These are phyloP conservation scores for Fusarium sterilihyphosum DNA, from an alignment of 2,329 filamentous ascomycete species.

Conservation along the genomic window DNA sequence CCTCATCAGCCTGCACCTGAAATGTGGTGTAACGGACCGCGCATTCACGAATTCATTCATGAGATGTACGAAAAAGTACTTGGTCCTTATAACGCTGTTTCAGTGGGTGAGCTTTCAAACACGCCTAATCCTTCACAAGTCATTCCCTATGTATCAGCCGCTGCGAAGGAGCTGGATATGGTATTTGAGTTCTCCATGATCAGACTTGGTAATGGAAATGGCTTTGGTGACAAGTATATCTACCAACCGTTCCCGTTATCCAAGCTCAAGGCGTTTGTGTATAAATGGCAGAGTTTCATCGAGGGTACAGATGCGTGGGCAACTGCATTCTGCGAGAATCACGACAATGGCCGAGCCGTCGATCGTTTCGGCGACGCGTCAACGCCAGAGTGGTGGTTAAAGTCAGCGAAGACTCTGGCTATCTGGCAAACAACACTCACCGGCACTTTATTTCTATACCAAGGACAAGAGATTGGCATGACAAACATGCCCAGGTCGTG, in stretches of 20 bases:
- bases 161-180: conserved; percentile 67
- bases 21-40: conserved; percentile 69
- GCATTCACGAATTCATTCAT: conserved; percentile 69
- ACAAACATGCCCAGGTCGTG: conserved; percentile 62
- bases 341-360: conserved; percentile 68
- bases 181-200: conserved; percentile 69
- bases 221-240: conserved; percentile 57
- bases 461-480: conserved; percentile 72
- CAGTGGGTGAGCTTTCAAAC: conserved; percentile 70
- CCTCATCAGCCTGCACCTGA: conserved; percentile 56
- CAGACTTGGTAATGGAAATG: conserved; percentile 62
- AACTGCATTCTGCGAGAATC: conserved; percentile 71
- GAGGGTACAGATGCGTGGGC: conserved; percentile 64
- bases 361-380: conserved; percentile 62
- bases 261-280: conserved; percentile 55
- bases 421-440: conserved; percentile 59
- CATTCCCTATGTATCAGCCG: conserved; percentile 63
- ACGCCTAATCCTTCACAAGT: conserved; percentile 63
- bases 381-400: conserved; percentile 54
- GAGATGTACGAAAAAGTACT: conserved; percentile 67
- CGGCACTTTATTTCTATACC: conserved; percentile 67
- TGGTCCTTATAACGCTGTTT: conserved; percentile 65
- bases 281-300: conserved; percentile 61
- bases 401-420: conserved; percentile 63
- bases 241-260: conserved; percentile 60